Conservation (phyloP, 306 rosid genomes). For the Sicyos edulis region DNA sequence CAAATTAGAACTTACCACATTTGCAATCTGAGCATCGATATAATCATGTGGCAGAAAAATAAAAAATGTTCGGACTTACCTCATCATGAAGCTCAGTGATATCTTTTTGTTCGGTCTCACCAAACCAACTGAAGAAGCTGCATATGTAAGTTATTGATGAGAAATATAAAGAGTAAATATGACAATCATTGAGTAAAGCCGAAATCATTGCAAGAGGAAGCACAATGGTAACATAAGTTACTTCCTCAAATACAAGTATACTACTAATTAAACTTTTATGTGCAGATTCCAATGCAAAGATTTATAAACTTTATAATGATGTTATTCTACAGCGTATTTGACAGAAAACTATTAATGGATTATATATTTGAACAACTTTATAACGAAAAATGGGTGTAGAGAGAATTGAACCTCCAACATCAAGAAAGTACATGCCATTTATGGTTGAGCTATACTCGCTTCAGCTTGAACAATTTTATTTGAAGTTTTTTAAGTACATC, state of each 20-base stretch:
- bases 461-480: no score
- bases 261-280: background rate
- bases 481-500: no score
- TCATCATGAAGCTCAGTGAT: slow-evolving; percentile 44
- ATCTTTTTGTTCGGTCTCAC: slow-evolving; percentile 46
- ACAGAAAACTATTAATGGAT: background rate
- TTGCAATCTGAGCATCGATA: background rate
- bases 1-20: background rate
- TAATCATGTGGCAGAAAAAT: background rate
- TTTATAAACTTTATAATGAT: background rate
- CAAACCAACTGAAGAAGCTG: slow-evolving; percentile 73
- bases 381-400: no score
- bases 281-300: background rate
- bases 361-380: background rate
- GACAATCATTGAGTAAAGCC: background rate
- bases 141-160: slow-evolving; percentile 7
- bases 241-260: background rate
- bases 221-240: background rate
- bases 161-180: slow-evolving; percentile 9
- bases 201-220: background rate
- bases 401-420: no score
- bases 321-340: background rate
- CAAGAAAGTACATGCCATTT: no score
- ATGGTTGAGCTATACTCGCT: no score
- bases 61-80: slow-evolving; percentile 26